A percentile compares a stretch with the other conserved stretches of the same genome.
phyloP scores from a whole-genome alignment of 441 rosid species.

The Aleurites moluccanus region DNA sequence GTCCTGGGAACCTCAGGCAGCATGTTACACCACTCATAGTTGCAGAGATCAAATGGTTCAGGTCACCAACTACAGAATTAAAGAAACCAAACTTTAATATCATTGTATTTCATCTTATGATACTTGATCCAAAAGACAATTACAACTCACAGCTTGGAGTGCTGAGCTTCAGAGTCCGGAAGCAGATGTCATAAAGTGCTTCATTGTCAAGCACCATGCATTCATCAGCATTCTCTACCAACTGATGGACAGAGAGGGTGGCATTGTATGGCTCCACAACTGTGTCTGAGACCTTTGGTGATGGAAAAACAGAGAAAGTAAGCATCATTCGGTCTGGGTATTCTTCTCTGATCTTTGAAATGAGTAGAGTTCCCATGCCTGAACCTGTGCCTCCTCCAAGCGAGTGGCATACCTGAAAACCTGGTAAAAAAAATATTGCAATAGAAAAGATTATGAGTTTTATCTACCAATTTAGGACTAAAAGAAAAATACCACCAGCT shows the following conservation, averaged over 20 bases:
- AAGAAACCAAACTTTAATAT: constrained; percentile 7
- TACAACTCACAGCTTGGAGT: constrained; percentile 68
- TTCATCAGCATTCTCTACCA: constrained; percentile 91
- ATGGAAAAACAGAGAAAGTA: constrained; percentile 93
- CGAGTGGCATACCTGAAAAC: constrained; percentile 91
- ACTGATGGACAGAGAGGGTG: constrained; percentile 89
- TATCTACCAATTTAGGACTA: constrained; percentile 1
- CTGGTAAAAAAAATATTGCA: constrained; percentile 35
- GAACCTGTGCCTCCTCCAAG: constrained; percentile 98
- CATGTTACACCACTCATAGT: constrained; percentile 83
- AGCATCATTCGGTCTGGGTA: constrained; percentile 92
- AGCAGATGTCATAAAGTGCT: constrained; percentile 93
- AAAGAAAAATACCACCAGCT: not conserved
- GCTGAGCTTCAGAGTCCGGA: constrained; percentile 73
- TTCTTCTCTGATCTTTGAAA: constrained; percentile 80
- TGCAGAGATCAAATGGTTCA: constrained; percentile 73
- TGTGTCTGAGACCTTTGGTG: constrained; percentile 96
- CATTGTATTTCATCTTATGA: not conserved
- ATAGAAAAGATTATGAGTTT: constrained; percentile 7
- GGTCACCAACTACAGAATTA: constrained; percentile 59
- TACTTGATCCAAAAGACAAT: not conserved
- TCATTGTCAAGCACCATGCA: constrained; percentile 95
- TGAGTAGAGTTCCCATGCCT: constrained; percentile 90
- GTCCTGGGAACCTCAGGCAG: constrained; percentile 78
- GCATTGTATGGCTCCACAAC: constrained; percentile 98